Base-by-base conservation (phyloP, 1,284 basidiomycete species). In the Naganishia cerealis region DNA sequence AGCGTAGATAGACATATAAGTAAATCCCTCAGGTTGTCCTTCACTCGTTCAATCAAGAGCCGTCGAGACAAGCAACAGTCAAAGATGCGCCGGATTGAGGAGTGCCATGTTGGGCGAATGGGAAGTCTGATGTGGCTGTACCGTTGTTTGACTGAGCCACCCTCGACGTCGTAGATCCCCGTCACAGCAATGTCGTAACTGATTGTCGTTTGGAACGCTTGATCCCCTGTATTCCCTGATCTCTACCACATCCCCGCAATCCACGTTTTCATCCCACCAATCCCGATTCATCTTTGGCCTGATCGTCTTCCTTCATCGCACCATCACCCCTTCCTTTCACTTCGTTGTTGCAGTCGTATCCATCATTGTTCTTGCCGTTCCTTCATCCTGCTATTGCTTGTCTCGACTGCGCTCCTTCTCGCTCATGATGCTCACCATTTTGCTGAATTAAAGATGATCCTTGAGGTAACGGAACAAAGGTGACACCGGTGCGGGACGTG, bases 401-500 rank as follows among this genome's bases (percentile, higher is more conserved):
- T 10, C 61, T 29, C 29, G 13, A 29, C 39, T 42, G 29, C 33
- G 24, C 42, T 48, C 33, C 50, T 53, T 13, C 29, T 33, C 29
- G 36, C 38, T n/a, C 38, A 36, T n/a, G n/a, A 53, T 53, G 61
- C 61, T 63, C 50, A 63, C 61, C 61, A 63, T 63, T 63, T 63
- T 63, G 61, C 61, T 63, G 61, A 54, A 53, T 63, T 63, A 63
- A 50, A 50, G 46, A 40, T 63, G 48, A 63, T 63, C 61, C 61
- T 63, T 63, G 61, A 63, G 50, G 61, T 63, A 40, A 63, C 24
- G 57, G 57, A 63, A 63, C 61, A 53, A 63, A 63, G 50, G 61
- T 52, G 61, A 63, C 61, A 63, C 61, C 61, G 61, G 61, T 63
- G 48, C 61, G 61, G 46, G 61, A 63, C 61, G 18, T 63, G 61